Percentiles rank a stretch among this genome's conserved stretches.
These are phyloP conservation scores for Brasilioporus rufonigricans DNA, from an alignment of 768 basidiomycete genomes.

Conservation along the genomic window DNA sequence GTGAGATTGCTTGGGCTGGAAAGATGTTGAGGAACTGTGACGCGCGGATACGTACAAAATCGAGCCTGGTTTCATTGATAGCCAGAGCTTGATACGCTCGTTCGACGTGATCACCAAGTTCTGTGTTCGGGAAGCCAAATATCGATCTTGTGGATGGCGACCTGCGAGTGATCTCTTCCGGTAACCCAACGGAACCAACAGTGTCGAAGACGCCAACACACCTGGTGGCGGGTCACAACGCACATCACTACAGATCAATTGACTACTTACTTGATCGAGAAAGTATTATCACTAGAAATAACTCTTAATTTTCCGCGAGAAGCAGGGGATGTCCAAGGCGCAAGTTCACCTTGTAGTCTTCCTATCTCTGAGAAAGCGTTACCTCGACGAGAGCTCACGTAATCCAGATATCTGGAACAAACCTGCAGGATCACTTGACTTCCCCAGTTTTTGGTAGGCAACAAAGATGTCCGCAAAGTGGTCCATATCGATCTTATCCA, in stretches of 20 bases:
- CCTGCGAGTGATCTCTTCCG: conserved; percentile 55
- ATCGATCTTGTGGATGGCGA: conserved; percentile 45
- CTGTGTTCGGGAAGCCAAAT: conserved; percentile 63
- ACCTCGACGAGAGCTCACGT: neutral
- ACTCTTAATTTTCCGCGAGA: conserved; percentile 56
- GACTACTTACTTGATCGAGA: conserved; percentile 57
- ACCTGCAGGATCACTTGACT: conserved; percentile 48
- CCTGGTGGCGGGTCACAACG: conserved; percentile 31
- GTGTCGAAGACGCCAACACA: conserved; percentile 78
- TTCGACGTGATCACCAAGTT: conserved; percentile 61
- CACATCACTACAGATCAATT: neutral
- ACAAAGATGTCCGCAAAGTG: conserved; percentile 64
- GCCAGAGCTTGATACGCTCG: conserved; percentile 69
- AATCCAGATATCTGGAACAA: neutral
- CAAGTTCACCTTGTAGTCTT: conserved; percentile 42
- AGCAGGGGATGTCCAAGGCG: conserved; percentile 50
- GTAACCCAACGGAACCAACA: conserved; percentile 70
- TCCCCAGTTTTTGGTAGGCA: conserved; percentile 59
- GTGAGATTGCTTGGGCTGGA: neutral
- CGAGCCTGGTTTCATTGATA: conserved; percentile 60
- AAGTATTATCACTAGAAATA: conserved; percentile 42
- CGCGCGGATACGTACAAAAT: conserved; percentile 51
- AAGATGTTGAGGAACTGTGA: neutral
- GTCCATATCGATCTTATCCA: conserved; percentile 72
- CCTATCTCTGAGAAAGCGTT: conserved; percentile 32